phyloP scores from a whole-genome alignment of 73 alveolate species.

The Paraurostyla sp. region DNA sequence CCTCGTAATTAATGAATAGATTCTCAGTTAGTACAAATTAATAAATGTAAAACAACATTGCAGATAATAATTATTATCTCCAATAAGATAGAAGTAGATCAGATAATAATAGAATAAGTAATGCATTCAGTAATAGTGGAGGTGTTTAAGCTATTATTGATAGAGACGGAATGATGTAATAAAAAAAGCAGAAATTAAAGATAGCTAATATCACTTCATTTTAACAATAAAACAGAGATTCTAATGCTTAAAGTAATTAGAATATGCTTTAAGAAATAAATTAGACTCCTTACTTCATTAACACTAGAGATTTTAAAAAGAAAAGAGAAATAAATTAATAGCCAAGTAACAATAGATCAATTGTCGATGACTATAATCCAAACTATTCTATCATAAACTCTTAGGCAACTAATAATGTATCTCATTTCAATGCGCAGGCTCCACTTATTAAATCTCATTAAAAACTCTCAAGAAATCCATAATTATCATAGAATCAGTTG shows the following conservation, averaged over 20 bases:
- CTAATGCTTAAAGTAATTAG: too few species aligned
- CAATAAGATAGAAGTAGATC: neutral
- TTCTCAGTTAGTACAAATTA: too few species aligned
- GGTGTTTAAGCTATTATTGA: too few species aligned
- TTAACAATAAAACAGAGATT: too few species aligned
- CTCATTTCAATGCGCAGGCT: too few species aligned
- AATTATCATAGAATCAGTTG: neutral
- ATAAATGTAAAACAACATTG: too few species aligned
- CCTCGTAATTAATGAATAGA: neutral
- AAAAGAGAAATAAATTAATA: neutral
- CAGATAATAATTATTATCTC: too few species aligned
- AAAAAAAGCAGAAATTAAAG: too few species aligned
- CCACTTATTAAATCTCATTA: constrained; percentile 4
- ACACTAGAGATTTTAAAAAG: constrained; percentile 41
- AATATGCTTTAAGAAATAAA: too few species aligned
- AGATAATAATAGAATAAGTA: neutral
- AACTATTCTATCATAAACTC: neutral
- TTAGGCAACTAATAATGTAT: neutral
- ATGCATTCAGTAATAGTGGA: neutral
- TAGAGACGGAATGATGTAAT: too few species aligned
- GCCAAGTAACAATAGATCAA: neutral
- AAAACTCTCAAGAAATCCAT: neutral
- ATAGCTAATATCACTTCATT: too few species aligned
- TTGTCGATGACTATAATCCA: neutral
- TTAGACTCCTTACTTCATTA: constrained; percentile 23